Percentiles rank a stretch among this genome's conserved stretches.
These are phyloP conservation scores for Chlorella sp. DNA, from an alignment of 139 green algal species.

Conservation along the genomic window DNA sequence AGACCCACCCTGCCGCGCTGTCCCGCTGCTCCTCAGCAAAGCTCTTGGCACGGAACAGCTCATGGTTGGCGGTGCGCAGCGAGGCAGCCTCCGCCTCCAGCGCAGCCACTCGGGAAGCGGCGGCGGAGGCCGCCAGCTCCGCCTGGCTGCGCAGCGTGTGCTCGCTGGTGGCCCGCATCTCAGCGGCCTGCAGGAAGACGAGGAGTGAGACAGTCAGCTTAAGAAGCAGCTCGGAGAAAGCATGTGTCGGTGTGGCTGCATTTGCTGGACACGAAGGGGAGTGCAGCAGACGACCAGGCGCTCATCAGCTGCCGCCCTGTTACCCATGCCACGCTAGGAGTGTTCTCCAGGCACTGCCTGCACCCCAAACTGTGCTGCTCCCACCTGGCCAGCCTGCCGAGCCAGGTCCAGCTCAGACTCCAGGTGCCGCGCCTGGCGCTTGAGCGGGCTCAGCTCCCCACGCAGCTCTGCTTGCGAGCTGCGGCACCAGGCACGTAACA, in stretches of 20 bases:
- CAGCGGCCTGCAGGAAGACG: background rate
- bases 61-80: constrained; percentile 20
- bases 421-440: background rate
- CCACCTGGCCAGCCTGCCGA: background rate
- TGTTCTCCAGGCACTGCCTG: too few relatives aligned
- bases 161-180: constrained; percentile 16
- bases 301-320: too few relatives aligned
- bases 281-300: too few relatives aligned
- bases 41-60: constrained; percentile 3
- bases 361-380: too few relatives aligned
- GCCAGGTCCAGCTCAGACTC: constrained; percentile 15
- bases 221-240: background rate
- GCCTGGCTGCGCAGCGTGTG: constrained; percentile 9
- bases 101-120: background rate
- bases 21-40: constrained; percentile 3
- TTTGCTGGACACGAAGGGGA: too few relatives aligned
- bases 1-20: background rate
- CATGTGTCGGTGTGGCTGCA: too few relatives aligned
- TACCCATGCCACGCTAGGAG: too few relatives aligned
- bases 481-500: too few relatives aligned
- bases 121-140: constrained; percentile 18
- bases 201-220: too few relatives aligned
- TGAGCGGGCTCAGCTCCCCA: constrained; percentile 24
- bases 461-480: background rate
- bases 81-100: background rate